Conservation (phyloP, 305 asterid genomes). For the Rubia tinctorum region DNA sequence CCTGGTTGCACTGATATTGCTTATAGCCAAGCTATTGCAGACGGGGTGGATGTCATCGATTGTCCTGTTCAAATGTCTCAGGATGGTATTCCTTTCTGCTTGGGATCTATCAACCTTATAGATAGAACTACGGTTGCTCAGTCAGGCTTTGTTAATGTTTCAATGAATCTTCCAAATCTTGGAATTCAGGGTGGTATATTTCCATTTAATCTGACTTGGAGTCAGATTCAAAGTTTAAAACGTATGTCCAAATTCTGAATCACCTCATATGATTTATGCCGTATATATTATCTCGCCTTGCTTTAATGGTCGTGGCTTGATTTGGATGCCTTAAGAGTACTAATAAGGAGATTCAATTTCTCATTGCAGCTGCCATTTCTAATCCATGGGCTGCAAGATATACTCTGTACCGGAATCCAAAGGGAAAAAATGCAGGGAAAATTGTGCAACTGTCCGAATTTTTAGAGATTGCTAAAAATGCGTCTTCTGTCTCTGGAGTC, state of each 20-base stretch:
- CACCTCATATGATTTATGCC: background rate
- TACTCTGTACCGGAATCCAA: constrained; percentile 58
- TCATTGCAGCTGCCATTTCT: constrained; percentile 60
- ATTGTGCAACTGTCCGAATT: constrained; percentile 59
- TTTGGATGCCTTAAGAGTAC: background rate
- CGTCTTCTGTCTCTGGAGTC: constrained; percentile 74
- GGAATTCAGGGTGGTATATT: constrained; percentile 45
- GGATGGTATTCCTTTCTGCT: constrained; percentile 73
- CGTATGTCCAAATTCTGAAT: constrained; percentile 48
- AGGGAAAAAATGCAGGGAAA: constrained; percentile 35
- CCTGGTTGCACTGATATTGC: constrained; percentile 87
- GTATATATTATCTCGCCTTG: background rate
- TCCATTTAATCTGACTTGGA: constrained; percentile 69
- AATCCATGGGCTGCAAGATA: constrained; percentile 33
- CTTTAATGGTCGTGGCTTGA: background rate
- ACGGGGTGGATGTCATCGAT: constrained; percentile 79
- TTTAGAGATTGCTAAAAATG: constrained; percentile 55
- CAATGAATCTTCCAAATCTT: constrained; percentile 49
- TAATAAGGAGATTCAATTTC: constrained; percentile 16
- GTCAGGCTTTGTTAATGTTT: constrained; percentile 31
- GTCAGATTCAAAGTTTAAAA: constrained; percentile 50
- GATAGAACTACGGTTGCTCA: constrained; percentile 57
- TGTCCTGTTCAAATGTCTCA: constrained; percentile 83
- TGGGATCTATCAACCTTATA: constrained; percentile 78
- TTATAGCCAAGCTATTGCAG: constrained; percentile 61